Evolutionary conservation across 1,284 basidiomycete genomes (phyloP).

Genomic region (Binderoboletus segoi): DNA sequence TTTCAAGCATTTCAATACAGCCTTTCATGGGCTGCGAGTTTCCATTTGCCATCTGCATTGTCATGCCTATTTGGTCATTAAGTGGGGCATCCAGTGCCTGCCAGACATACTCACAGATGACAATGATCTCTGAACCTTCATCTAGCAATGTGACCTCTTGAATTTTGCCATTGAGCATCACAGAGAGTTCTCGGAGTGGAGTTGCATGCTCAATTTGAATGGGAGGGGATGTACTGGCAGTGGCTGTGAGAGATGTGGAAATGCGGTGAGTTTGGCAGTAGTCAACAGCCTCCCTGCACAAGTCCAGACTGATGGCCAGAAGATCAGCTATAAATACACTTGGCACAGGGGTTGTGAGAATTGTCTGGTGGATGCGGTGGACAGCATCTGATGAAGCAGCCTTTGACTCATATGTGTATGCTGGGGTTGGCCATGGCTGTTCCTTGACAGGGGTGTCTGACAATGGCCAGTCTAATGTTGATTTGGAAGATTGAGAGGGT

Average conservation of each 20-base stretch:
- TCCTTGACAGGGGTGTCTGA: no score
- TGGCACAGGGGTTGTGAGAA: constrained; percentile 9
- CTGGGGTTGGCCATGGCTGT: background rate
- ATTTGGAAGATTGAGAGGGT: no score
- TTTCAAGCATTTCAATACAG: constrained; percentile 18
- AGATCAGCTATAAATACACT: constrained; percentile 14
- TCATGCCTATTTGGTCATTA: background rate
- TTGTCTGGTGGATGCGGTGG: background rate
- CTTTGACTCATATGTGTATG: constrained; percentile 14
- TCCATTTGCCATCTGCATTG: constrained; percentile 27
- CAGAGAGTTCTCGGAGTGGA: background rate
- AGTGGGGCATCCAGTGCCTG: background rate
- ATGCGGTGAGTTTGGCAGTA: constrained; percentile 4
- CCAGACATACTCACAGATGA: constrained; percentile 6
- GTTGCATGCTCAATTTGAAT: constrained; percentile 4
- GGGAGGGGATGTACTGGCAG: background rate
- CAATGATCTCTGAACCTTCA: constrained; percentile 11
- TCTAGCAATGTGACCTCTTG: background rate
- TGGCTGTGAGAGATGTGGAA: background rate
- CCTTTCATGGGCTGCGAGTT: constrained; percentile 4
- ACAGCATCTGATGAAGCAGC: background rate
- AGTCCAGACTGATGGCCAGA: constrained; percentile 16
- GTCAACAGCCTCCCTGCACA: constrained; percentile 14
- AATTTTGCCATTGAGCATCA: background rate
- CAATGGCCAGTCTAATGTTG: no score